These are phyloP conservation scores for Plectranthus barbatus DNA, from an alignment of 257 asterid genomes.

Conservation along the genomic window DNA sequence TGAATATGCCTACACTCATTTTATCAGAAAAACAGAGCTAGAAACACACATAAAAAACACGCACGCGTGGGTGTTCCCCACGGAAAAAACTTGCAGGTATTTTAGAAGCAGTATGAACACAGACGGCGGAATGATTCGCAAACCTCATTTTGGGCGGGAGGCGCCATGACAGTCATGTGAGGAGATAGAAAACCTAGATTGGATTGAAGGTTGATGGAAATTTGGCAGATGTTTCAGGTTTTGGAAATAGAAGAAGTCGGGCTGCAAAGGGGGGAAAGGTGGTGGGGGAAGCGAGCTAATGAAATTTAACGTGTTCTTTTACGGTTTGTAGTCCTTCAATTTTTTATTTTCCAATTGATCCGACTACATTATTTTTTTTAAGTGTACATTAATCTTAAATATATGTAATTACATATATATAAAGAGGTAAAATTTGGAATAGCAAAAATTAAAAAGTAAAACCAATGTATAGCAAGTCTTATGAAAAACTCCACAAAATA, in stretches of 20 bases:
- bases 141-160: slow-evolving; percentile 32
- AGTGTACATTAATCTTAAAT: no score
- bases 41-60: neutral
- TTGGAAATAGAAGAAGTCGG: slow-evolving; percentile 13
- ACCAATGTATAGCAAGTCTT: no score
- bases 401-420: no score
- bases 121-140: neutral
- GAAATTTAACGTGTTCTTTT: slow-evolving; percentile 3
- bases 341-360: no score
- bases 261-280: slow-evolving; percentile 8
- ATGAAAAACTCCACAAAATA: no score
- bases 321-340: neutral
- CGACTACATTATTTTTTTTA: no score
- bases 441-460: no score
- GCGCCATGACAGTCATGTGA: slow-evolving; percentile 24
- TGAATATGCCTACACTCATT: slow-evolving; percentile 10
- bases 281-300: slow-evolving; percentile 21
- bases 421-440: no score
- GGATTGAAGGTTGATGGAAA: slow-evolving; percentile 6
- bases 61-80: neutral
- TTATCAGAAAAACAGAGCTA: neutral
- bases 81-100: neutral
- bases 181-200: neutral
- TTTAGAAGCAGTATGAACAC: neutral
- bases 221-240: slow-evolving; percentile 14